A percentile compares a stretch with the other conserved stretches of the same genome.
Evolutionary conservation across 2,329 filamentous ascomycete genomes (phyloP).

Genomic region (Diaporthe vaccinii): DNA sequence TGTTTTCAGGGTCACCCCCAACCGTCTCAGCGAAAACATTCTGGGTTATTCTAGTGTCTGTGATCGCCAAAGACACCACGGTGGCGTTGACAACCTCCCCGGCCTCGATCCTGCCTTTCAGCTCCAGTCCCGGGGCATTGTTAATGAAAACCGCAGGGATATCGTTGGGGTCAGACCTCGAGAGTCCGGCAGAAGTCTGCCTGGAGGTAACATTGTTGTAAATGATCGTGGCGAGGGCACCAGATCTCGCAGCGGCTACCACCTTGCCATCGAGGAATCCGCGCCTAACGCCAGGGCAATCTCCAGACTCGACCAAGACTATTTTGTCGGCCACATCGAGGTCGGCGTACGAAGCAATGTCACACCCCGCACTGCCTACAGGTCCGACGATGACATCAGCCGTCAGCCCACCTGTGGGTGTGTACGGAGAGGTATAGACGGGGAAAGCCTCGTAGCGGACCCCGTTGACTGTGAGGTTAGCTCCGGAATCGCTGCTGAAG

Average conservation of each 20-base stretch:
- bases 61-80: conserved; percentile 1
- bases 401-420: neutral
- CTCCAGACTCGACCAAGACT: conserved; percentile 19
- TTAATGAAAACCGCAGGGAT: conserved; percentile 15
- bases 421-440: conserved; percentile 16
- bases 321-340: conserved; percentile 13
- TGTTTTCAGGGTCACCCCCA: neutral
- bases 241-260: conserved; percentile 17
- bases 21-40: conserved; percentile 21
- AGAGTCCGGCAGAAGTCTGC: conserved; percentile 8
- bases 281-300: conserved; percentile 8
- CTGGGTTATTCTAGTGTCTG: conserved; percentile 5
- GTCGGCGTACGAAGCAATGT: conserved; percentile 7
- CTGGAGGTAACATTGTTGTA: conserved; percentile 12
- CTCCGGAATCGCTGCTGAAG: neutral
- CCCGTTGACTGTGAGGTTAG: conserved; percentile 18
- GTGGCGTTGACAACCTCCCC: conserved; percentile 18
- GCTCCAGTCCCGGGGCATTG: conserved; percentile 13
- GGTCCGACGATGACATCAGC: conserved; percentile 17
- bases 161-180: neutral
- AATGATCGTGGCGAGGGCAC: conserved; percentile 15
- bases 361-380: conserved; percentile 9
- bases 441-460: conserved; percentile 4
- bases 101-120: conserved; percentile 18
- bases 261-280: conserved; percentile 25